Evolutionary conservation across 495 filamentous ascomycete species (phyloP), one percentile per base, ranked within the genome.

Genomic region (Podospora fimiseda): DNA sequence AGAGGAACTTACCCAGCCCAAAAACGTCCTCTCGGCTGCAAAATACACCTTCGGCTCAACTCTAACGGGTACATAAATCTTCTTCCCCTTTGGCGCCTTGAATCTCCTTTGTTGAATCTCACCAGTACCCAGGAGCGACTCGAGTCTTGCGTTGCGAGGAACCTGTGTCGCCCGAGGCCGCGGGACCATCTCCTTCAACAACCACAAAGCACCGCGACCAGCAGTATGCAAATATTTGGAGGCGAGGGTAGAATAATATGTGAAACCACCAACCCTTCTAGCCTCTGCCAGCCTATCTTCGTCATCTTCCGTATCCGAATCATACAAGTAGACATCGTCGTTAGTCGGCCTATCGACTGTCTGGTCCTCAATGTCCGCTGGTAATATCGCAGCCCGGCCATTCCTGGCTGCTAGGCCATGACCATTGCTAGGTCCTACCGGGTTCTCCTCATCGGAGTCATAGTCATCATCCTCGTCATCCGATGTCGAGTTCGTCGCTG

Each of bases 11-110:
- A 83, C 80, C 93, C 93, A 98, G 36, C 89, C 87, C 55, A 98
- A 79, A 70, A 96, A 98, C 11, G 93, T 98, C 53, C 93, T 81
- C 65, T 98, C 93, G 7, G 89, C 90, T 20, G 93, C 93, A 59
- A 98, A 95, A 69, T 90, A 94, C 55, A 98, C 93, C 68, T 98
- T 98, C 2, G 93, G 93, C 71, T 98, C 93, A 43, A 98, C 90
- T 48, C 93, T 83, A 40, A 97, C 85, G 23, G 91, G 93, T 19
- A 98, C 92, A 57, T 96, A 89, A 59, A 98, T 98, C 60, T 74
- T 80, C 69, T 96, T 96, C 19, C 91, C 91, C 66, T 85, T 86
- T 8, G 93, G 93, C 16, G 93, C 93, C 58, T 82, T 86, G 75
- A 95, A 92, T 50, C 76, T 78, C 71, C 80, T 78, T 59, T 69